Evolutionary conservation across 2,329 filamentous ascomycete species (phyloP), one percentile per base, ranked within the genome.

Genomic region (Penicillium expansum): DNA sequence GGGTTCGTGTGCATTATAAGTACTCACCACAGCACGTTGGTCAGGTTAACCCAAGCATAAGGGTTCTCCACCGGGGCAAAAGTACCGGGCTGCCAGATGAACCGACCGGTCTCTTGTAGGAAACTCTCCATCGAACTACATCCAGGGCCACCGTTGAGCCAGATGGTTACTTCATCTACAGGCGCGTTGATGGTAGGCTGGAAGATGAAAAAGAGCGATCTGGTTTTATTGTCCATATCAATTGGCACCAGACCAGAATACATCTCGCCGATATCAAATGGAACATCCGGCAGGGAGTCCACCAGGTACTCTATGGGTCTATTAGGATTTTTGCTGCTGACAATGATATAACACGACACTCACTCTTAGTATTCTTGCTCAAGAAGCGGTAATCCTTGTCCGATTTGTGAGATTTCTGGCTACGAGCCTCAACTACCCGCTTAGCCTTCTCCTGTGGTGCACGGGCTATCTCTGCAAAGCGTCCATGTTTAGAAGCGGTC

Each of bases 61-160:
- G 83, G 80, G 68, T 92, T 92, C 43, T 78, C 75, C 0, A 85
- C 79, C 0, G 89, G 88, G 18, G 80, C 79, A 54, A 80, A 82
- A 0, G 88, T 92, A 33, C 90, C 90, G 13, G 84, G 80, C 68
- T 88, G 83, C 87, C 87, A 90, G 5, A 82, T 56, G 66, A 91
- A 88, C 0, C 89, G 87, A 0, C 90, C 89, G 64, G 91, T 92
- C 65, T 93, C 90, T 49, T 90, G 88, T 10, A 93, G 71, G 1
- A 92, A 77, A 8, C 88, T 89, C 62, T 86, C 81, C 7, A 91
- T 79, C 1, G 86, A 89, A 32, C 74, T 79, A 61, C 79, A 82
- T 16, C 80, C 79, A 18, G 80, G 81, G 4, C 81, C 81, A 30
- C 84, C 84, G 56, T 86, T 86, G 30, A 77, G 61, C 71, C 70